These are phyloP conservation scores for Polyplosphaeria fusca DNA, from an alignment of 495 filamentous ascomycete genomes.

Conservation along the genomic window DNA sequence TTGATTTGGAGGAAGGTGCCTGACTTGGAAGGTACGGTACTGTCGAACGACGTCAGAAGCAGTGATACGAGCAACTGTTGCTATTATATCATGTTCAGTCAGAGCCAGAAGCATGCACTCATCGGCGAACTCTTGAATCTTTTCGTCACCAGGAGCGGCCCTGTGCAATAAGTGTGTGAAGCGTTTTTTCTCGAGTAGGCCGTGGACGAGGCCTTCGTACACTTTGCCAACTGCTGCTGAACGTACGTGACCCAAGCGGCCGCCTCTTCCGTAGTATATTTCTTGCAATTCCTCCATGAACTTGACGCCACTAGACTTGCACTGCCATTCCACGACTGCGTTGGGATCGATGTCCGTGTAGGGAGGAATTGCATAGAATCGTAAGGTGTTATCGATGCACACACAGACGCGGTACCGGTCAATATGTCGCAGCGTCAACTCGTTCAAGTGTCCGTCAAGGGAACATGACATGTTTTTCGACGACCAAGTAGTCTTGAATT, in stretches of 20 bases:
- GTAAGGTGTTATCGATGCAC: slow-evolving; percentile 3
- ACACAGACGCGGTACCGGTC: slow-evolving; percentile 8
- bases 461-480: not conserved
- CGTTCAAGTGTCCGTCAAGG: not conserved
- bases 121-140: slow-evolving; percentile 16
- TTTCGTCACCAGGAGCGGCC: slow-evolving; percentile 3
- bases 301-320: slow-evolving; percentile 5
- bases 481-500: not conserved
- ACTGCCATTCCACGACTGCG: not conserved
- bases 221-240: slow-evolving; percentile 7
- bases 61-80: slow-evolving; percentile 20
- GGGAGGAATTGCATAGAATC: slow-evolving; percentile 6
- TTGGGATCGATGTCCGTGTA: not conserved
- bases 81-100: slow-evolving; percentile 11
- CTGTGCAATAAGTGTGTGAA: not conserved
- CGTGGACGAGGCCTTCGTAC: slow-evolving; percentile 11
- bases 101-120: slow-evolving; percentile 11
- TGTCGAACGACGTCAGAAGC: slow-evolving; percentile 13
- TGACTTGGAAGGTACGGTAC: not conserved
- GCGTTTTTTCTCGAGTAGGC: not conserved
- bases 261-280: not conserved
- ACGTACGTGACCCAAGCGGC: slow-evolving; percentile 2
- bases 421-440: not conserved
- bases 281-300: slow-evolving; percentile 10
- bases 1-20: not conserved